Base-by-base conservation (phyloP, 2,329 filamentous ascomycete genomes). In the Stagonosporopsis rhizophila region DNA sequence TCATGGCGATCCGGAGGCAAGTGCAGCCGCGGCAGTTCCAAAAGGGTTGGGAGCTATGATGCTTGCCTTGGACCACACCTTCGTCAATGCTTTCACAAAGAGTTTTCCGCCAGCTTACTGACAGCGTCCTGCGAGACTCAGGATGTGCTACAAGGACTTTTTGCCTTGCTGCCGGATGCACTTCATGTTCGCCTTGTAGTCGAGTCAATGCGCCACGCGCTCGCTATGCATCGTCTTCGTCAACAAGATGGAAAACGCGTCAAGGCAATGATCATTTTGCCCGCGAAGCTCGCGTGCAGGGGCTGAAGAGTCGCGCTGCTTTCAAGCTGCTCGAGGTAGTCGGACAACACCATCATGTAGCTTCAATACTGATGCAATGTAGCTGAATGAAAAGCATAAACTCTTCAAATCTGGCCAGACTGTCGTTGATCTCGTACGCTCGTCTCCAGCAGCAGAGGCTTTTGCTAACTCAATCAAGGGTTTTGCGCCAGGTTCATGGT, bases 321-420 rank as follows among this genome's bases (percentile, higher is more conserved):
- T 97, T 95, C 76, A 99, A 99, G 77, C 81, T 99, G 9, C 78
- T 97, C 17, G 90, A 97, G 82, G 92, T 92, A 72, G 28, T 50
- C n/a, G 2, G 22, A 38, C 27, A n/a, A 12, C 7, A 4, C 25
- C 9, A 11, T 23, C 20, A 12, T 19, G 22, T 37, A 50, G 35
- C 28, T 22, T 44, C 45, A n/a, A 49, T 60, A 49, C 62, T 72
- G 51, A 70, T 57, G 28, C 22, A 15, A 14, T 20, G 5, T 60
- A 93, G 89, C 90, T 99, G 77, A 89, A 98, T 78, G 80, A 87
- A 17, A 91, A 90, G 68, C 89, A 96, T 76, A 85, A 81, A 46
- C 77, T 99, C 19, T 97, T 99, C 77, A 86, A 83, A 59, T 82
- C 80, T 6, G 90, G 91, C 1, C 89, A 96, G 75, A 96, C 91